Evolutionary conservation across 1,284 basidiomycete genomes (phyloP).

Genomic region (Dichomitus squalens): DNA sequence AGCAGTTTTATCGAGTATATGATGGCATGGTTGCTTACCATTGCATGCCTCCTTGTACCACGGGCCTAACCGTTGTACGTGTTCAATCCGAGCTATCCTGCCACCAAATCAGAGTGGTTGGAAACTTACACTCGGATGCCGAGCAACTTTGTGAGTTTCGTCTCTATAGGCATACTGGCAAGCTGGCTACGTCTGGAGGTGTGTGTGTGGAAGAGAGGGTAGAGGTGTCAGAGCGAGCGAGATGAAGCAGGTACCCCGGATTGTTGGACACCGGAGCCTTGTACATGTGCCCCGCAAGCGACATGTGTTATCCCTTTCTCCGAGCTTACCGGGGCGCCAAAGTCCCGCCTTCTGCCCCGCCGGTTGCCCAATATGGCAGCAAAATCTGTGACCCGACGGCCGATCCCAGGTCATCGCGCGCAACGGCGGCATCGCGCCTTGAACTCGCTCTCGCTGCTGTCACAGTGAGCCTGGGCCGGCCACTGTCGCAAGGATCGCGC

Average conservation of each 20-base stretch:
- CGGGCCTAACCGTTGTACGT: constrained; percentile 51
- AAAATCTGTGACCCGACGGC: too few species aligned
- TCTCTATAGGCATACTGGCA: constrained; percentile 29
- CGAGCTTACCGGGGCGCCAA: background rate
- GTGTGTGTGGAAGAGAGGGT: background rate
- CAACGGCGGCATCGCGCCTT: too few species aligned
- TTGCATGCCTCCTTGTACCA: constrained; percentile 87
- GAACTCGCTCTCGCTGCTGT: too few species aligned
- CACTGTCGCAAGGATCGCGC: too few species aligned
- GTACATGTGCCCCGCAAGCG: background rate
- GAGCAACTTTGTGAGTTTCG: constrained; percentile 53
- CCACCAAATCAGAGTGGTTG: too few species aligned
- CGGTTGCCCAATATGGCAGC: background rate
- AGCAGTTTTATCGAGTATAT: too few species aligned
- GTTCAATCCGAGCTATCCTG: too few species aligned
- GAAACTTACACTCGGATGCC: constrained; percentile 52
- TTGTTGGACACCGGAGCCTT: background rate
- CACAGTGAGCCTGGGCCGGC: too few species aligned
- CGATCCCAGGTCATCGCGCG: too few species aligned
- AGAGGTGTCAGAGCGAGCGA: background rate
- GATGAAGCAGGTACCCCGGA: background rate
- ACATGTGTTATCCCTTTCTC: constrained; percentile 1
- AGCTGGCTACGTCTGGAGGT: background rate
- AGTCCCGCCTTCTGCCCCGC: background rate
- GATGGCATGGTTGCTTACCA: constrained; percentile 58